Evolutionary conservation across 306 rosid genomes (phyloP).

Genomic region (Dalbergia cochinchinensis): DNA sequence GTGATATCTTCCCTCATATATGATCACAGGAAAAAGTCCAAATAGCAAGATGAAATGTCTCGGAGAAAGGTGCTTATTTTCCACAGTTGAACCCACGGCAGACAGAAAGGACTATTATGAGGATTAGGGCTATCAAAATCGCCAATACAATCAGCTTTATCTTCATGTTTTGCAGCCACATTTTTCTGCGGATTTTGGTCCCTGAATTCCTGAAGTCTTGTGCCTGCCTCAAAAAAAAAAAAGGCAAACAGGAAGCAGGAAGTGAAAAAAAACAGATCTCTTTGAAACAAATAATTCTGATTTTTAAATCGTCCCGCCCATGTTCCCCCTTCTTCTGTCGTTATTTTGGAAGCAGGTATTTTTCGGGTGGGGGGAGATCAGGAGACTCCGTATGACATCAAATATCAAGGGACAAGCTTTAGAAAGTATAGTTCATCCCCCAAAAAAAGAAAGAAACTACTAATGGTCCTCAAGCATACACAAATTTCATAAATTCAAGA

Average conservation of each 20-base stretch:
- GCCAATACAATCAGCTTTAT: constrained; percentile 94
- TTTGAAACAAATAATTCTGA: neutral
- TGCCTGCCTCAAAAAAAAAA: constrained; percentile 62
- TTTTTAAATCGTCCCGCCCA: neutral
- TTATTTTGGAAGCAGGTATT: neutral
- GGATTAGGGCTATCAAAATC: constrained; percentile 87
- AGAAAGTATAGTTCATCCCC: constrained; percentile 17
- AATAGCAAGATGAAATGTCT: constrained; percentile 44
- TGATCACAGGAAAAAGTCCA: constrained; percentile 46
- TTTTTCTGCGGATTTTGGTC: constrained; percentile 90
- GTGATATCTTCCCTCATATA: constrained; percentile 54
- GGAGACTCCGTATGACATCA: neutral
- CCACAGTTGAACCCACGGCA: constrained; percentile 85
- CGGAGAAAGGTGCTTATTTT: constrained; percentile 54
- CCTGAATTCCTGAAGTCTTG: constrained; percentile 87
- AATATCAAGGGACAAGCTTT: neutral
- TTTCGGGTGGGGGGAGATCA: neutral
- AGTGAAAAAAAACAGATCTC: constrained; percentile 14
- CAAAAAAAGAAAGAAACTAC: neutral
- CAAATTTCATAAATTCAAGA: constrained; percentile 35
- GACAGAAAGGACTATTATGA: constrained; percentile 85
- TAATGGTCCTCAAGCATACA: constrained; percentile 15
- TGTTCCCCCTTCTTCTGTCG: neutral
- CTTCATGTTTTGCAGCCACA: constrained; percentile 99
- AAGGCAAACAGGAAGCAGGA: neutral